A percentile compares a stretch with the other conserved stretches of the same genome.
Evolutionary conservation across 2,329 filamentous ascomycete genomes (phyloP).

Genomic region (Geosmithia morbida): DNA sequence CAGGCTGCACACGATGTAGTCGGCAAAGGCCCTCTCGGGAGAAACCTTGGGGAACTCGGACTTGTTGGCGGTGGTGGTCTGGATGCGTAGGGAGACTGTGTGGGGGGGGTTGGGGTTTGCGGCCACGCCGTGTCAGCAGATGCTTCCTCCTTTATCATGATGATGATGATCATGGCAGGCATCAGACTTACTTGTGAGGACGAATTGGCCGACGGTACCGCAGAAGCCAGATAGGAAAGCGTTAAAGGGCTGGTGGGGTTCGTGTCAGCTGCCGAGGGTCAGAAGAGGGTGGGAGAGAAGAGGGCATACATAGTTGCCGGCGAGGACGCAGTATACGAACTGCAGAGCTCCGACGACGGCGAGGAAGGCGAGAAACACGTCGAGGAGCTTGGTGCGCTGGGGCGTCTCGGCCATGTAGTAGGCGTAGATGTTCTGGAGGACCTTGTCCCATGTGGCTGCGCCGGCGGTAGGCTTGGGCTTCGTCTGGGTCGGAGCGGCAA

Average conservation of each 20-base stretch:
- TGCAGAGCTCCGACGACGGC: slow-evolving; percentile 77
- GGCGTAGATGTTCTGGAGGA: slow-evolving; percentile 55
- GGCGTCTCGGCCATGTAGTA: slow-evolving; percentile 72
- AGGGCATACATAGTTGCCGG: slow-evolving; percentile 78
- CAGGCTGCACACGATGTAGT: slow-evolving; percentile 88
- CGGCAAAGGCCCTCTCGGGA: slow-evolving; percentile 84
- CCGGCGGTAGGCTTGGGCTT: slow-evolving; percentile 3
- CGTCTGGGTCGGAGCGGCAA: slow-evolving; percentile 5
- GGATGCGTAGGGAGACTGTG: slow-evolving; percentile 65
- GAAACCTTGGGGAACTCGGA: slow-evolving; percentile 62
- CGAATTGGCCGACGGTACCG: slow-evolving; percentile 92
- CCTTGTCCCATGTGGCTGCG: slow-evolving; percentile 34
- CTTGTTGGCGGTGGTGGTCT: slow-evolving; percentile 76
- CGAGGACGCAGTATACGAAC: slow-evolving; percentile 83
- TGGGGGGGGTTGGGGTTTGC: too few relatives aligned
- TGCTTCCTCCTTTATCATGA: background rate
- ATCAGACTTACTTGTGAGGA: slow-evolving; percentile 60
- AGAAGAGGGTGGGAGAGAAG: background rate
- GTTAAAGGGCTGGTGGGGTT: slow-evolving; percentile 68
- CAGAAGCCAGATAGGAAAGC: slow-evolving; percentile 93
- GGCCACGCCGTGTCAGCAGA: too few relatives aligned
- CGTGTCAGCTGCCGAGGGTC: background rate
- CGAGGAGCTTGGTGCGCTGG: slow-evolving; percentile 82
- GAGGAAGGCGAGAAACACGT: slow-evolving; percentile 81
- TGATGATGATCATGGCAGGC: background rate